Evolutionary conservation across 2,329 filamentous ascomycete genomes (phyloP), one percentile per base, ranked within the genome.

Genomic region (Colletotrichum filicis): DNA sequence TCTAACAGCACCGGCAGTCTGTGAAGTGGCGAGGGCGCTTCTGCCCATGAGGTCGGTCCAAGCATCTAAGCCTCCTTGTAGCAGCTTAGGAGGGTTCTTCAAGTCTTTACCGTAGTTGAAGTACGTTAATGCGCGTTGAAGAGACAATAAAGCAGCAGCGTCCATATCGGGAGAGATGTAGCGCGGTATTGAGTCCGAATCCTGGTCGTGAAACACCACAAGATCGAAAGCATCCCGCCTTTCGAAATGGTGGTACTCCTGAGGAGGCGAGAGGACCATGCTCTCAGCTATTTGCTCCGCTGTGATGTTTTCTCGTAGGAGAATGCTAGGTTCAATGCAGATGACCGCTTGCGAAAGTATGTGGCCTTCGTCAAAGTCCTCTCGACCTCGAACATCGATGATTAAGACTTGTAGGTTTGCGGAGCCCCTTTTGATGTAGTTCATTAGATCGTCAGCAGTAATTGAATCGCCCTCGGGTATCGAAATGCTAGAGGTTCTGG

Each of bases 191-290:
- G 85, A 76, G 82, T 88, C 71, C 78, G 94, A 87, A 80, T 88
- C 74, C 76, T 96, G 89, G 80, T 99, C 95, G 80, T 98, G 97
- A 78, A 97, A 97, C 0, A 99, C 94, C 12, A 99, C 89, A 55
- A 98, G 83, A 76, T 98, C 95, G 77, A 93, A 98, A 68, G 93
- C 88, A 75, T 95, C 89, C 16, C 92, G 89, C 68, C 90, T 85
- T 55, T 90, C 91, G 77, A 97, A 98, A 37, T 94, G 86, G 1
- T 87, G 83, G 76, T 93, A 92, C 80, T 99, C 97, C n/a, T 87
- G 82, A n/a, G 91, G 85, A 0, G 94, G 92, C 0, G 91, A 92
- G 6, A 97, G 82, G 2, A 95, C 87, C 77, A 95, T 87, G 73
- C 91, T 91, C 73, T 95, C 93, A 22, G 85, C 87, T 49, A 93